Evolutionary conservation across 768 basidiomycete genomes (phyloP).

Genomic region (Leccinellum rugosiceps): DNA sequence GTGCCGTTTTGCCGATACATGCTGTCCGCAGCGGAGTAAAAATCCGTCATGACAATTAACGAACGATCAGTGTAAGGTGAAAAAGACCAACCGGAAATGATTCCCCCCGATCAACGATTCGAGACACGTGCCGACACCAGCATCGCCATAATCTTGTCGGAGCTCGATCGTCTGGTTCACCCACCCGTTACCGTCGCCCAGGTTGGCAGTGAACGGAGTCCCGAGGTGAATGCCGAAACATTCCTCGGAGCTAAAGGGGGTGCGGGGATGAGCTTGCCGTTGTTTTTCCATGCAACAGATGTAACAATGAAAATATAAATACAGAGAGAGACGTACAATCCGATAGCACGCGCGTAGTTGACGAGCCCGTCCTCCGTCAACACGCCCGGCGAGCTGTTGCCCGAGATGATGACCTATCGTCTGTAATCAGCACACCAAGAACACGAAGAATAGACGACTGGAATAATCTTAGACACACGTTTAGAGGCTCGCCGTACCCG

Average conservation of each 20-base stretch:
- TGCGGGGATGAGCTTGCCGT: too few relatives aligned
- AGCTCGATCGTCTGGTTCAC: constrained; percentile 44
- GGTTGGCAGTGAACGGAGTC: constrained; percentile 39
- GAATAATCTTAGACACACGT: constrained; percentile 29
- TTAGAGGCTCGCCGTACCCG: constrained; percentile 44
- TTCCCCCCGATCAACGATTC: constrained; percentile 47
- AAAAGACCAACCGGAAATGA: constrained; percentile 40
- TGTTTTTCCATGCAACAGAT: neutral
- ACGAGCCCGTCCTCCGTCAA: constrained; percentile 54
- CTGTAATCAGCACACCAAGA: neutral
- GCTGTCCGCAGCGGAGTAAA: constrained; percentile 14
- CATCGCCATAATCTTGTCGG: constrained; percentile 40
- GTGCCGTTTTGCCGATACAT: constrained; percentile 60
- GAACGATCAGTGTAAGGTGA: neutral
- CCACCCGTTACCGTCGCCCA: constrained; percentile 46
- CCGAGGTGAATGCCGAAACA: constrained; percentile 37
- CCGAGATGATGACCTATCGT: constrained; percentile 60
- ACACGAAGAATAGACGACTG: neutral
- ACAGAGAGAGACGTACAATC: constrained; percentile 46
- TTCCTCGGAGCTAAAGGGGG: constrained; percentile 37
- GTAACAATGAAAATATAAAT: neutral
- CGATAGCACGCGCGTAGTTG: constrained; percentile 60
- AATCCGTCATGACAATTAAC: neutral
- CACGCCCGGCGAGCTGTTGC: constrained; percentile 52
- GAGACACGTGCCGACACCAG: constrained; percentile 40